Evolutionary conservation across 208 protist genomes (phyloP).

Genomic region (Crithidia expoeki): DNA sequence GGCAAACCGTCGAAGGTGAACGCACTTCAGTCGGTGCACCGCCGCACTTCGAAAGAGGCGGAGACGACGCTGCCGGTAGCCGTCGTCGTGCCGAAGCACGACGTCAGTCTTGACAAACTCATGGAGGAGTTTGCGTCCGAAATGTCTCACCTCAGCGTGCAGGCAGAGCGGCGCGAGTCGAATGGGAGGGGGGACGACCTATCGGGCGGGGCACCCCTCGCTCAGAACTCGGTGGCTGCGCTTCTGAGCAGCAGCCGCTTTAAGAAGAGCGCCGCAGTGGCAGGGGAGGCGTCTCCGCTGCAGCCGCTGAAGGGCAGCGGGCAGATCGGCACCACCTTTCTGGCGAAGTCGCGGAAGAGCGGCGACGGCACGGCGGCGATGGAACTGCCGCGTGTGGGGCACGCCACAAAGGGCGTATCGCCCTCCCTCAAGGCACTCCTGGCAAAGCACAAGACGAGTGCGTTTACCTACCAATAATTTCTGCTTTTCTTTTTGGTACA

Average conservation of each 20-base stretch:
- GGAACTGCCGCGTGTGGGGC: constrained; percentile 20
- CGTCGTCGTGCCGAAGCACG: constrained; percentile 17
- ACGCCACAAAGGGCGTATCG: constrained; percentile 39
- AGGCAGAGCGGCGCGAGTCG: constrained; percentile 18
- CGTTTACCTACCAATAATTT: constrained; percentile 34
- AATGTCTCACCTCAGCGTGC: constrained; percentile 54
- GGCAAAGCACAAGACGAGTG: constrained; percentile 54
- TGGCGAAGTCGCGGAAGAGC: constrained; percentile 2
- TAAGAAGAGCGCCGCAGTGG: constrained; percentile 40
- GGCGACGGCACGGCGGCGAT: constrained; percentile 11
- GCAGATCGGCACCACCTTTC: not conserved
- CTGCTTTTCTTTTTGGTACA: constrained; percentile 5
- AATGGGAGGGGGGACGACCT: not conserved
- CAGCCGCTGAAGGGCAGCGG: constrained; percentile 16
- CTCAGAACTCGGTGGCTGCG: constrained; percentile 42
- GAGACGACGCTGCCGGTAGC: constrained; percentile 5
- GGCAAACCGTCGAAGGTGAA: constrained; percentile 4
- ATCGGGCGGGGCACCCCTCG: not conserved
- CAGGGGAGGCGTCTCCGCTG: constrained; percentile 2
- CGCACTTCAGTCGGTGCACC: constrained; percentile 5
- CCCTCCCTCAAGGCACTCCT: constrained; percentile 72
- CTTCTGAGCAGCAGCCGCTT: constrained; percentile 72
- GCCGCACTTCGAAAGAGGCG: constrained; percentile 11
- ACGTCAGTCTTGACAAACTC: constrained; percentile 69
- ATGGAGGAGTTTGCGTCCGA: constrained; percentile 80